Base-by-base conservation (phyloP, 2,329 filamentous ascomycete genomes). In the Hortaea werneckii region DNA sequence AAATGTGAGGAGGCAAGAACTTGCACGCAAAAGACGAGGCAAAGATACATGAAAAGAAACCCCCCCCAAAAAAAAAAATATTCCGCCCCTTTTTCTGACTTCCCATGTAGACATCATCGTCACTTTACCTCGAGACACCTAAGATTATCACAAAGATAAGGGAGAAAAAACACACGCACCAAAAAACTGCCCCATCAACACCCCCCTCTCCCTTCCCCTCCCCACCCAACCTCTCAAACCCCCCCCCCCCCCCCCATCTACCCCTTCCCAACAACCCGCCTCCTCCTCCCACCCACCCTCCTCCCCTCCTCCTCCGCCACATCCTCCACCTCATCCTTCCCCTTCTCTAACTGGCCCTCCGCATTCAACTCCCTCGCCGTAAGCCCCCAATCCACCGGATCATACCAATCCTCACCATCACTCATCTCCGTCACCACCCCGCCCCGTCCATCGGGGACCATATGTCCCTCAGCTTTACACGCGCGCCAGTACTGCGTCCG, bases 331-430 rank as follows among this genome's bases (percentile, higher is more conserved):
- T 92, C 86, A 58, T 90, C 86, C 57, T 85, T 82, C 0, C 86
- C 86, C 67, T 92, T 92, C 63, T 86, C 83, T 6, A 90, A 67
- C 54, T 78, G 75, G 1, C 35, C 37, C 30, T 35, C 40, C 20
- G 12, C 55, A 27, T 53, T 54, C 42, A 62, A 35, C 30, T 59
- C 58, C 51, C 54, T 45, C 2, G 45, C 38, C 40, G 49, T 47
- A 41, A 92, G 64, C 0, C 77, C 78, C 85, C 85, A 90, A 66
- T 87, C 83, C 44, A 87, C 82, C 58, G 78, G 78, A 64, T 94
- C 87, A 60, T 88, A 89, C 84, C 85, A 94, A 62, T 94, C 87
- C 69, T 94, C 87, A 8, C 85, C 85, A 61, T 94, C 87, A 42
- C 83, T 88, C 81, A 92, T 81, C 63, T 89, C 85, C 28, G 59